A percentile compares a stretch with the other conserved stretches of the same genome.
phyloP scores from a whole-genome alignment of 768 basidiomycete genomes.

The Filobasidium wieringae region DNA sequence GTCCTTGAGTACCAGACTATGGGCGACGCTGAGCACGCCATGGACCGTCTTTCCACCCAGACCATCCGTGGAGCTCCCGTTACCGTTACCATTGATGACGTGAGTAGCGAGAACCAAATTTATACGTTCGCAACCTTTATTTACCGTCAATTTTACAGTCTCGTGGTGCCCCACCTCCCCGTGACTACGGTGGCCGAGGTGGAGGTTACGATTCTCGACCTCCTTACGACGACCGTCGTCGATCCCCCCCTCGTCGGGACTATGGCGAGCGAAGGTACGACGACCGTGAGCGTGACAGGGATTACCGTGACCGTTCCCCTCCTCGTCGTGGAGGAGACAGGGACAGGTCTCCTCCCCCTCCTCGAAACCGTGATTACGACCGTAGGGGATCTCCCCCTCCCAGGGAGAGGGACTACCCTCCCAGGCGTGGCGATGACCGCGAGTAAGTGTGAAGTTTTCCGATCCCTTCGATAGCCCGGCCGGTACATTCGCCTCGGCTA shows the following conservation, averaged over 20 bases:
- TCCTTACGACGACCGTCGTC: slow-evolving; percentile 17
- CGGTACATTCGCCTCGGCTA: background rate
- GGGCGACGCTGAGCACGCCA: slow-evolving; percentile 87
- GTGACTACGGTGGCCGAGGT: slow-evolving; percentile 19
- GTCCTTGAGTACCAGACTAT: slow-evolving; percentile 79
- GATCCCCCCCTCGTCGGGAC: slow-evolving; percentile 16
- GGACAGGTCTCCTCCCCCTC: background rate
- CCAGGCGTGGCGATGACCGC: slow-evolving; percentile 2
- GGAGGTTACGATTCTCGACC: slow-evolving; percentile 14
- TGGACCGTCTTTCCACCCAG: slow-evolving; percentile 69
- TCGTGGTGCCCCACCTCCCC: slow-evolving; percentile 32
- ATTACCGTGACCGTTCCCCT: slow-evolving; percentile 61
- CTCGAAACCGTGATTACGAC: background rate
- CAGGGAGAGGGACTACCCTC: background rate
- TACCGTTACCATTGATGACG: slow-evolving; percentile 53
- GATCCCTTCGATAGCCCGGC: background rate
- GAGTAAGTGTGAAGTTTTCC: slow-evolving; percentile 1
- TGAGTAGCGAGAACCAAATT: slow-evolving; percentile 1
- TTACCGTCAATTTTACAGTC: slow-evolving; percentile 39
- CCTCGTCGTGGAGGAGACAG: slow-evolving; percentile 39
- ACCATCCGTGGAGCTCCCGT: slow-evolving; percentile 63
- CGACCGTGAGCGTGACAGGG: slow-evolving; percentile 27
- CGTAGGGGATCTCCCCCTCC: background rate
- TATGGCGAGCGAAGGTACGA: slow-evolving; percentile 17
- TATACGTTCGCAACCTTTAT: slow-evolving; percentile 44